These are phyloP conservation scores for Litsea cubeba DNA, from an alignment of 164 flowering plant genomes.

Conservation along the genomic window DNA sequence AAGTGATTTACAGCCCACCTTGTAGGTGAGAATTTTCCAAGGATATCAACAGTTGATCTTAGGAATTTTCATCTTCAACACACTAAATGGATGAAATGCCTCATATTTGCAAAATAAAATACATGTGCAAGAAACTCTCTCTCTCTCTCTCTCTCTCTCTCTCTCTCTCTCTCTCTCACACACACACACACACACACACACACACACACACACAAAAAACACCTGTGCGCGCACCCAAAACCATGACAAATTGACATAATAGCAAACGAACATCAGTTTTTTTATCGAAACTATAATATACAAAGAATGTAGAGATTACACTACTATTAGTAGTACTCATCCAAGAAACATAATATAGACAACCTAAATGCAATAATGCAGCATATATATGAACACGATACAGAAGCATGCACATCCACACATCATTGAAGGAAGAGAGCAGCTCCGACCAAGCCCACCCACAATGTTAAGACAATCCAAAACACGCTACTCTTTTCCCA, in stretches of 20 bases:
- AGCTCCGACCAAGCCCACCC: conserved; percentile 65
- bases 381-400: not conserved
- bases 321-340: not conserved
- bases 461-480: conserved; percentile 59
- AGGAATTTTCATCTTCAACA: too few species aligned
- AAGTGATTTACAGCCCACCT: too few species aligned
- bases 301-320: not conserved
- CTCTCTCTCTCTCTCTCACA: too few species aligned
- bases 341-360: conserved; percentile 6
- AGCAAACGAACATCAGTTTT: not conserved
- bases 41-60: too few species aligned
- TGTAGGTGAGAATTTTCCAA: too few species aligned
- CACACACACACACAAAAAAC: not conserved
- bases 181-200: not conserved
- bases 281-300: conserved; percentile 2
- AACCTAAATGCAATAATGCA: not conserved
- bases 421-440: conserved; percentile 56
- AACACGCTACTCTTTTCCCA: conserved; percentile 55
- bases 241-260: not conserved
- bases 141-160: not conserved
- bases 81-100: too few species aligned
- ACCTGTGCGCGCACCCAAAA: not conserved
- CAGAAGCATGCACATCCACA: conserved; percentile 1
- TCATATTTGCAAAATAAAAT: too few species aligned
- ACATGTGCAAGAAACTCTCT: not conserved